Conservation (phyloP, 2,329 filamentous ascomycete species). For the Colletotrichum magnum region DNA sequence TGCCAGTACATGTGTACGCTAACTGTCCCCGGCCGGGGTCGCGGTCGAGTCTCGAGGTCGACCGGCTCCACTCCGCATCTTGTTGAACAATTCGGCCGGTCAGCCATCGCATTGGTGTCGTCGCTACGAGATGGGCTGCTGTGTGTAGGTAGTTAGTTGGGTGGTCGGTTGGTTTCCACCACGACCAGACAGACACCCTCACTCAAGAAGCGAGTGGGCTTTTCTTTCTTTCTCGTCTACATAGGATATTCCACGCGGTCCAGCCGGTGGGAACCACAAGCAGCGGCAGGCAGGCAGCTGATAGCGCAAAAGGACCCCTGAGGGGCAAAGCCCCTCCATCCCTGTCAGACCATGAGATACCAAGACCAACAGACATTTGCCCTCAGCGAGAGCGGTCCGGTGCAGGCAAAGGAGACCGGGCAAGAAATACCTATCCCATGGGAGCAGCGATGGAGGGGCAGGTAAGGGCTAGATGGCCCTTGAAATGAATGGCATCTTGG, state of each 20-base stretch:
- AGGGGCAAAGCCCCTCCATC: not conserved
- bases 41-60: not conserved
- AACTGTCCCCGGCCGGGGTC: slow-evolving; percentile 24
- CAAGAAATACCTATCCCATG: not conserved
- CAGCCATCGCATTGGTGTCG: not conserved
- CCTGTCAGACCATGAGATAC: not conserved
- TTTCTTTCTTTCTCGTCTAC: not conserved
- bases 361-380: not conserved
- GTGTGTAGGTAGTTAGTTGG: too few species aligned
- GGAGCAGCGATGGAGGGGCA: slow-evolving; percentile 9
- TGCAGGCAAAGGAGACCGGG: too few species aligned
- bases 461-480: slow-evolving; percentile 8
- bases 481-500: slow-evolving; percentile 3
- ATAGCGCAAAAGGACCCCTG: slow-evolving; percentile 13
- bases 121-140: not conserved
- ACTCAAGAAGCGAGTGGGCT: not conserved
- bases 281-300: not conserved
- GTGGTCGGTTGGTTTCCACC: not conserved
- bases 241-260: not conserved
- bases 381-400: too few species aligned
- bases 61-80: slow-evolving; percentile 25
- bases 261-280: not conserved
- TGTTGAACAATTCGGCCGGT: slow-evolving; percentile 16
- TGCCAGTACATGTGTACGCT: not conserved
- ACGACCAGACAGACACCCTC: not conserved